Evolutionary conservation across 2,329 filamentous ascomycete species (phyloP), one percentile per base, ranked within the genome.

Genomic region (Drechmeria coniospora): DNA sequence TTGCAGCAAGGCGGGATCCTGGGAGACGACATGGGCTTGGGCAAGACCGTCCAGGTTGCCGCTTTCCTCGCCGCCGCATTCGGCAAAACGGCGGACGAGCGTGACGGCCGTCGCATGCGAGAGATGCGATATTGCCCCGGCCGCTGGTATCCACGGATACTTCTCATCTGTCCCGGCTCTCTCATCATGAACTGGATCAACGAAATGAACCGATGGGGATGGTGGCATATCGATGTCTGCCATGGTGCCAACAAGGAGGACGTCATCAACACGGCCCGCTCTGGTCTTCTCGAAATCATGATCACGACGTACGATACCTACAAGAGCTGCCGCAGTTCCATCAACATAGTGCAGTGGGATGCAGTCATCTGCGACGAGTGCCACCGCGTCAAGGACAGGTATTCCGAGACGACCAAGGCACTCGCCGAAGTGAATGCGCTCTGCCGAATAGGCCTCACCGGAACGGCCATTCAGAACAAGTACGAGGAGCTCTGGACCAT

Each of bases 401-500:
- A 59, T 23, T 77, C 86, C 0, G 79, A 78, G 35, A 79, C 78
- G 6, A 90, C 87, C 0, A 72, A 79, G 43, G 76, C 84, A 1
- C 87, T 98, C 78, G 80, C 83, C 41, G 72, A 86, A 35, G 63
- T 95, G 40, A 98, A 98, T 41, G 74, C 86, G 0, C 66, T 95
- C 3, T 95, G 90, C 45, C 72, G 90, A 19, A 86, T 98, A 34
- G 90, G 90, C 0, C 62, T 98, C 7, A 95, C 86, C 0, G 90
- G 90, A 2, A 98, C 90, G 0, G 87, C 87, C 0, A 94, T 98
- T 24, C 90, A 98, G 47, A 98, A 98, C 51, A 90, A 82, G 39
- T 98, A 98, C 48, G 83, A 94, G 46, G 90, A 98, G 50, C 65
- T 98, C 1, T 98, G 87, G 87, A 92, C 84, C 0, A 61, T 98